Base-by-base conservation (phyloP, 305 asterid genomes). In the Striga hermonthica region DNA sequence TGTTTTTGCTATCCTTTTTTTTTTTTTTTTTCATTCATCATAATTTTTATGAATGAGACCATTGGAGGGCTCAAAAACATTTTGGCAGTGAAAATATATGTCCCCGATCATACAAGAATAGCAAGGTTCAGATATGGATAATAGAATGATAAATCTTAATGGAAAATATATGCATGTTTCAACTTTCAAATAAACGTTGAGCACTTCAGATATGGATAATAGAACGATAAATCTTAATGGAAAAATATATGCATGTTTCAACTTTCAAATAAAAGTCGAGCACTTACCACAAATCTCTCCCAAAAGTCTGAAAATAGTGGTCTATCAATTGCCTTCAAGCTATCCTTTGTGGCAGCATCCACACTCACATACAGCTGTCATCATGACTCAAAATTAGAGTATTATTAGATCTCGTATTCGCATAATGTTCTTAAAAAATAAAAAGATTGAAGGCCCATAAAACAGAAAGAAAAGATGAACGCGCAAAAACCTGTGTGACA, bases 261-360 rank as follows among this genome's bases (percentile, higher is more conserved):
- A 58, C 31, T 22, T 22, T 22, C 31, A 22, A 22, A 22, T 22
- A 45, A 4, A 54, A 28, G 59, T 28, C 65, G 70, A 57, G 36
- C 50, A 75, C 95, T 84, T 71, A 83, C 97, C 36, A 80, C 74
- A 78, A 92, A 92, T 65, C 97, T 87, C 83, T 92, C 97, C 98
- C 98, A 92, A 74, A 92, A 92, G 81, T 92, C 97, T 44, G 93
- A 88, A 80, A 92, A 90, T 59, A 92, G 90, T 36, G 96, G 97
- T 69, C 97, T 83, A 71, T 92, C 98, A 59, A 92, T 90, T 64
- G 97, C 96, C 88, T 92, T 92, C 88, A 92, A 78, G 87, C 91
- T 87, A 47, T 92, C 98, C 79, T 90, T 92, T 39, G 96, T 90
- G 54, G 88, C 97, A 69, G 98, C 97, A 83, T 92, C 98, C 48